Conservation (phyloP, 225 moss, liverwort and hornwort species). For the Pleurozium schreberi region DNA sequence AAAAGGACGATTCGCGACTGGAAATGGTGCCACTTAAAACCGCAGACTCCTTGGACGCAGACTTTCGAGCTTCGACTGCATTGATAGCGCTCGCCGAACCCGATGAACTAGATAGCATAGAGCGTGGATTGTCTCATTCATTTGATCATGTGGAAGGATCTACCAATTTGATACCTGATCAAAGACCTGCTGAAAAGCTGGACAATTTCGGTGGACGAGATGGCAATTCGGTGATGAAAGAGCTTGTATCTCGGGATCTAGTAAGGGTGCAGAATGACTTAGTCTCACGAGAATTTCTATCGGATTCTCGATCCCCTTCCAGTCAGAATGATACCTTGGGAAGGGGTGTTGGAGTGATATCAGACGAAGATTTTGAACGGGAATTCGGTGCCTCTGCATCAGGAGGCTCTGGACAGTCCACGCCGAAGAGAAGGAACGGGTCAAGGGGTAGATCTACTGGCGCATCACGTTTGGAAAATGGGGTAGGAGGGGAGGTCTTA, state of each 20-base stretch:
- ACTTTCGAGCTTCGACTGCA: constrained; percentile 10
- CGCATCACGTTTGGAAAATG: constrained; percentile 38
- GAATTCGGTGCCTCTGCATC: constrained; percentile 45
- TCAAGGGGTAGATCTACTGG: constrained; percentile 39
- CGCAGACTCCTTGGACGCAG: constrained; percentile 5
- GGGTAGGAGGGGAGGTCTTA: constrained; percentile 28
- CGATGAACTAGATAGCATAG: constrained; percentile 20
- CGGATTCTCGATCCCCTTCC: constrained; percentile 26
- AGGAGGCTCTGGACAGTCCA: constrained; percentile 58
- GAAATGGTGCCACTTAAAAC: constrained; percentile 24
- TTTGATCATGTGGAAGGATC: not conserved
- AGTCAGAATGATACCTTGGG: constrained; percentile 22
- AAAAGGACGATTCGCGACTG: constrained; percentile 17
- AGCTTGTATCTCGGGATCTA: constrained; percentile 29
- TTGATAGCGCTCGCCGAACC: not conserved
- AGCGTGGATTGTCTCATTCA: constrained; percentile 15
- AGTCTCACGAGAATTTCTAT: constrained; percentile 17
- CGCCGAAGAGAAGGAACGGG: constrained; percentile 49
- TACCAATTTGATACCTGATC: not conserved
- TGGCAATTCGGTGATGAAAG: constrained; percentile 5
- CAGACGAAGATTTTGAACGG: constrained; percentile 59
- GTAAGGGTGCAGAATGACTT: constrained; percentile 36
- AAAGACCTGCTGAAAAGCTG: constrained; percentile 9
- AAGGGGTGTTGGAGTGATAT: constrained; percentile 33
- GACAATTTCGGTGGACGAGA: constrained; percentile 24